Percentiles rank a stretch among this genome's conserved stretches.
phyloP scores from a whole-genome alignment of 495 filamentous ascomycete genomes.

The Xylaria intraflava region DNA sequence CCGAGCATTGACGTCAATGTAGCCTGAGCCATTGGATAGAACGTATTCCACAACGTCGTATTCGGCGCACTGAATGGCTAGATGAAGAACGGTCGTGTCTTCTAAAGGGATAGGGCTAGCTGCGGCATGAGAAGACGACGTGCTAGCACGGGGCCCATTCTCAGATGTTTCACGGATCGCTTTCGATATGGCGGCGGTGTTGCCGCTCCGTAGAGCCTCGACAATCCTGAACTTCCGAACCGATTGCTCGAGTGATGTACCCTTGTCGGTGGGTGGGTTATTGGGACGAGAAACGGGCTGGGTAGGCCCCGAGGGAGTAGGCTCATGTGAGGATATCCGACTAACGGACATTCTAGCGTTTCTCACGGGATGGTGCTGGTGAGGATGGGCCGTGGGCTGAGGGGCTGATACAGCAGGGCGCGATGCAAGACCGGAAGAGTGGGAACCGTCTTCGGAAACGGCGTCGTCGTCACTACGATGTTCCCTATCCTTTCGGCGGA shows the following conservation, averaged over 20 bases:
- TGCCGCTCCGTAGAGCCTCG: slow-evolving; percentile 82
- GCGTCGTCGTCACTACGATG: slow-evolving; percentile 38
- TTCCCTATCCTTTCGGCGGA: slow-evolving; percentile 38
- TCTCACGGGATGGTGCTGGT: slow-evolving; percentile 33
- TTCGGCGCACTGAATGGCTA: slow-evolving; percentile 96
- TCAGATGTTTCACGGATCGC: slow-evolving; percentile 67
- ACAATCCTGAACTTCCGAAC: slow-evolving; percentile 91
- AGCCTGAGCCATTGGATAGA: slow-evolving; percentile 59
- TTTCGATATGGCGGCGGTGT: slow-evolving; percentile 82
- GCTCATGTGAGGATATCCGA: slow-evolving; percentile 30
- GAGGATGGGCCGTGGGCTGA: slow-evolving; percentile 28
- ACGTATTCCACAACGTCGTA: slow-evolving; percentile 94
- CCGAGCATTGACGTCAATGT: slow-evolving; percentile 77
- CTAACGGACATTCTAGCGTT: slow-evolving; percentile 39
- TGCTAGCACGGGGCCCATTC: slow-evolving; percentile 43
- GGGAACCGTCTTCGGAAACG: slow-evolving; percentile 33
- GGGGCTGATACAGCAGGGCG: slow-evolving; percentile 25
- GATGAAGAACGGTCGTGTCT: slow-evolving; percentile 81
- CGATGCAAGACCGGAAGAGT: slow-evolving; percentile 28
- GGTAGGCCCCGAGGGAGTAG: slow-evolving; percentile 11
- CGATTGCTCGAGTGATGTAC: slow-evolving; percentile 78
- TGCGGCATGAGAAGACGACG: slow-evolving; percentile 45
- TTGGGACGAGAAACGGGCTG: slow-evolving; percentile 23
- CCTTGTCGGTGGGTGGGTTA: slow-evolving; percentile 29
- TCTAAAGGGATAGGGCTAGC: slow-evolving; percentile 46